Conservation (phyloP, 2,329 filamentous ascomycete species). For the Fusarium verticillioides region DNA sequence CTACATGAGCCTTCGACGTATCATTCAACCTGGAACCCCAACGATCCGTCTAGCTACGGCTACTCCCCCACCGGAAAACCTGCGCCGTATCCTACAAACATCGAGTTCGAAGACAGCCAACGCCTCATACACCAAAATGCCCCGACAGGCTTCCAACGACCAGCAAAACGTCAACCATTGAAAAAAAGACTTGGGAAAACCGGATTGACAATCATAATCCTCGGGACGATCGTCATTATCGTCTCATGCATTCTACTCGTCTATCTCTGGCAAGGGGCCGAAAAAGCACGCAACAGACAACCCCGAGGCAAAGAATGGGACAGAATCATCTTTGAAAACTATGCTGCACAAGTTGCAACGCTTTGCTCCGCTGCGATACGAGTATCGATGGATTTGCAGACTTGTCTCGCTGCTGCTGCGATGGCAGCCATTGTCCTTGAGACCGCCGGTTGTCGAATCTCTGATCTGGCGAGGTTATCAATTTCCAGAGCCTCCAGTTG, state of each 20-base stretch:
- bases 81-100: fast-evolving
- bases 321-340: neutral
- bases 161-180: neutral
- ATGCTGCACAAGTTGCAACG: neutral
- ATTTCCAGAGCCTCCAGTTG: neutral
- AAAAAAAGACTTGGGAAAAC: neutral
- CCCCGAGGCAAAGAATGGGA: conserved; percentile 3
- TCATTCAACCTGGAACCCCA: fast-evolving
- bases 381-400: neutral
- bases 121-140: neutral
- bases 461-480: neutral
- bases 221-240: neutral
- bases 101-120: neutral
- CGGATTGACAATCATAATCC: fast-evolving
- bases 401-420: neutral
- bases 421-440: conserved; percentile 18
- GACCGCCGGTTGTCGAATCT: neutral
- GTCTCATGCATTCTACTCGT: conserved; percentile 3
- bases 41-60: neutral
- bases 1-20: neutral
- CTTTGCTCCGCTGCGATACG: conserved; percentile 16
- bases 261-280: conserved; percentile 14
- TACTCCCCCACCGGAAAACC: neutral
- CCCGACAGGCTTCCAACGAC: neutral
- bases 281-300: neutral